These are phyloP conservation scores for Pythium coloratum DNA, from an alignment of 352 stramenopile genomes.

Conservation along the genomic window DNA sequence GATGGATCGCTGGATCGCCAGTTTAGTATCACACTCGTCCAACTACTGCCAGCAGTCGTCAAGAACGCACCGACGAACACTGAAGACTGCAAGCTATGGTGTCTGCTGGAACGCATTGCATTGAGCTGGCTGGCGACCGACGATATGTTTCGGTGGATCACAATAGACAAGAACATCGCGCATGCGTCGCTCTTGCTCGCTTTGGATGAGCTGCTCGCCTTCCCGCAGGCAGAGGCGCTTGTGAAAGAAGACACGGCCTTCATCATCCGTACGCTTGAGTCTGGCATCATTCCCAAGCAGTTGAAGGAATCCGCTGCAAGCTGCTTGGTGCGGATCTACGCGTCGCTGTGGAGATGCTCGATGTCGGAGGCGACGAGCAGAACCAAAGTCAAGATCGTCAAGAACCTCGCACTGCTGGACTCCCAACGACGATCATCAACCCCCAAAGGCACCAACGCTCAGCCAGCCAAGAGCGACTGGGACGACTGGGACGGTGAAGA, in stretches of 20 bases:
- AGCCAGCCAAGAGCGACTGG: constrained; percentile 10
- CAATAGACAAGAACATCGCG: constrained; percentile 40
- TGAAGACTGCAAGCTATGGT: constrained; percentile 28
- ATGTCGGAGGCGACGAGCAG: background rate
- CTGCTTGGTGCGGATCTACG: constrained; percentile 7
- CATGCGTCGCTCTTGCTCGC: constrained; percentile 35
- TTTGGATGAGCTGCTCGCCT: constrained; percentile 31
- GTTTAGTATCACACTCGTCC: constrained; percentile 49
- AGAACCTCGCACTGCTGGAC: constrained; percentile 1
- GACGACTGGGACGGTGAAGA: constrained; percentile 26
- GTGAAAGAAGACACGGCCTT: background rate
- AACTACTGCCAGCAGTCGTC: constrained; percentile 37
- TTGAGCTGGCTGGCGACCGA: constrained; percentile 54
- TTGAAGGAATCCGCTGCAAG: background rate
- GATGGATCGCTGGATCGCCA: constrained; percentile 43
- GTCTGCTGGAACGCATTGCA: constrained; percentile 36
- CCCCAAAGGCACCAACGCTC: background rate
- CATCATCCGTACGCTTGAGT: constrained; percentile 2
- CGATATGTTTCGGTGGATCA: constrained; percentile 79
- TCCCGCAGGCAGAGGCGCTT: background rate
- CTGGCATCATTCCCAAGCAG: background rate
- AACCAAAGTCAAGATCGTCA: constrained; percentile 3
- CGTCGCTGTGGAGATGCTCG: constrained; percentile 10
- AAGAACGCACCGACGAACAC: background rate
- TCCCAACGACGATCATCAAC: background rate